Evolutionary conservation across 1,284 basidiomycete genomes (phyloP), one percentile per base, ranked within the genome.

Genomic region (Pascua guehoae): DNA sequence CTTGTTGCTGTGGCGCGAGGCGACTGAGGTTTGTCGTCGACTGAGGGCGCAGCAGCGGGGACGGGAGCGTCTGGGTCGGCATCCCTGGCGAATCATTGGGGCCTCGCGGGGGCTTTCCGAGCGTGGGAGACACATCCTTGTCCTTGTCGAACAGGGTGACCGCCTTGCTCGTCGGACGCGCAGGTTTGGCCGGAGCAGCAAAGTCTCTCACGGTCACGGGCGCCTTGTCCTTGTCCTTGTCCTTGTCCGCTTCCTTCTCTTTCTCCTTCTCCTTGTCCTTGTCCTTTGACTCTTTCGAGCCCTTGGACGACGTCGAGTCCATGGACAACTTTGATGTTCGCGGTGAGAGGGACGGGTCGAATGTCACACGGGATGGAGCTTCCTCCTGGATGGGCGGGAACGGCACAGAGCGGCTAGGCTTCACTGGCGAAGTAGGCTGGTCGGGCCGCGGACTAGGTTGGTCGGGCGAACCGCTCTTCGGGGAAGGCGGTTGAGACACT

Each of bases 231-330:
- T 37, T 47, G 12, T 24, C 15, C 32, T 24, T 57, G n/a, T 51
- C 58, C 41, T 39, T 44, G 32, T 47, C 45, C 44, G 38, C 48
- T 49, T 54, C 63, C 49, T 61, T 51, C 38, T 60, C 57, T 12
- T 62, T 56, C n/a, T n/a, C 45, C 44, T 41, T 50, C 51, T 54
- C 63, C 49, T 61, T 51, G 36, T 60, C 57, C 15, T 62, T 56
- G 10, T 67, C 55, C 17, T 68, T 62, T 14, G 62, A 65, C 12
- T 64, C 67, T 41, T 68, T 72, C 18, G 18, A 32, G 24, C 24
- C 11, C 36, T 47, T n/a, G 24, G 36, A 12, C 32, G 16, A 11
- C 38, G 16, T 39, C n/a, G 36, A 12, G 7, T 18, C 47, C 1
- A 40, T 15, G 24, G 24, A 32, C 24, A 32, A 7, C 24, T 32